Evolutionary conservation across 345 rosid genomes (phyloP).

Genomic region (Capsella bursapastoris): DNA sequence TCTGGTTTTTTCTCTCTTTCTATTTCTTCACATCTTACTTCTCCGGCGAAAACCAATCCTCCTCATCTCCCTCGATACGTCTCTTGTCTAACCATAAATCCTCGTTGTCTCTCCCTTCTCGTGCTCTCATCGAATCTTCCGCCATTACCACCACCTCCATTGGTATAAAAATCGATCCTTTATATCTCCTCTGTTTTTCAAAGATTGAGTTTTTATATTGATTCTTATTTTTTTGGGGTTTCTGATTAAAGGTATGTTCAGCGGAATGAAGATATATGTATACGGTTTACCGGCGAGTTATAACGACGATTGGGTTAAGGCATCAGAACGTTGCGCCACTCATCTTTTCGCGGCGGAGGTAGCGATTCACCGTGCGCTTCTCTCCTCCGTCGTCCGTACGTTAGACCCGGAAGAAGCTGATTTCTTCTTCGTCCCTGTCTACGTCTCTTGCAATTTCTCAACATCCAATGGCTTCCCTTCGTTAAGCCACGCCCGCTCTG

Average conservation of each 20-base stretch:
- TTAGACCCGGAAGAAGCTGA: constrained; percentile 82
- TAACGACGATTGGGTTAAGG: constrained; percentile 74
- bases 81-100: constrained; percentile 50
- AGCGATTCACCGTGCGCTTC: constrained; percentile 76
- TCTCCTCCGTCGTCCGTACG: constrained; percentile 60
- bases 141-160: constrained; percentile 13
- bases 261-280: constrained; percentile 76
- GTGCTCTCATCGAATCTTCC: constrained; percentile 75
- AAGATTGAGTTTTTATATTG: background rate
- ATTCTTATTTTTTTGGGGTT: no score
- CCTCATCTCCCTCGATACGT: constrained; percentile 50
- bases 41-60: constrained; percentile 59
- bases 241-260: constrained; percentile 45
- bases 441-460: constrained; percentile 95
- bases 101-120: constrained; percentile 58
- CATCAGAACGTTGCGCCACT: constrained; percentile 72
- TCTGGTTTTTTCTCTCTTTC: constrained; percentile 75
- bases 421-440: constrained; percentile 93
- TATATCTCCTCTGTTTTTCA: constrained; percentile 6
- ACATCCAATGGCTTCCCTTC: constrained; percentile 91
- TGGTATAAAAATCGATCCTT: constrained; percentile 42
- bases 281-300: constrained; percentile 76
- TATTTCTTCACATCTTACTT: constrained; percentile 69
- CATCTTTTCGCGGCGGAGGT: constrained; percentile 96
- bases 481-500: constrained; percentile 81